Evolutionary conservation across 1,284 basidiomycete species (phyloP).

Genomic region (Ustilago trichophora): DNA sequence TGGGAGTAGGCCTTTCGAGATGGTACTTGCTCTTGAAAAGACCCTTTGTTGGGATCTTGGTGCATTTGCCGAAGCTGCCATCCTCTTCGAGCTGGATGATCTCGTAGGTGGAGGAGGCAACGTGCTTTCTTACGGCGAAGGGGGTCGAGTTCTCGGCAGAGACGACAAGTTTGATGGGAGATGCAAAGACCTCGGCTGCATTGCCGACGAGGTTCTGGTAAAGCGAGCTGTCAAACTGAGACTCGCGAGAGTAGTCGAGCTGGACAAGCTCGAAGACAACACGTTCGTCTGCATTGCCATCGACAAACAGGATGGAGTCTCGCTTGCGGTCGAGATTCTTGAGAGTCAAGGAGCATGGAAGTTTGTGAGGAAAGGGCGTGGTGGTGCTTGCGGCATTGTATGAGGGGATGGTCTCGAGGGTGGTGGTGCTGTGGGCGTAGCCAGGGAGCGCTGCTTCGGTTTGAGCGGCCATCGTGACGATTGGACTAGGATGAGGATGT

Average conservation of each 20-base stretch:
- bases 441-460: slow-evolving; percentile 9
- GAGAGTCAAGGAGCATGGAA: slow-evolving; percentile 37
- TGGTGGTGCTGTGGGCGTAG: slow-evolving; percentile 36
- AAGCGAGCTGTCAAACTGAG: slow-evolving; percentile 18
- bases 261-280: slow-evolving; percentile 38
- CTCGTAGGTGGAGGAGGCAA: slow-evolving; percentile 44
- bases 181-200: slow-evolving; percentile 18
- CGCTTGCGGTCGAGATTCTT: slow-evolving; percentile 40
- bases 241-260: slow-evolving; percentile 19
- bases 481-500: neutral
- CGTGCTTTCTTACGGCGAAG: slow-evolving; percentile 39
- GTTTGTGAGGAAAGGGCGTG: slow-evolving; percentile 23
- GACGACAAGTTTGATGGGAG: slow-evolving; percentile 29
- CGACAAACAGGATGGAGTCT: slow-evolving; percentile 33
- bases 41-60: slow-evolving; percentile 44
- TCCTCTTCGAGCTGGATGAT: slow-evolving; percentile 32
- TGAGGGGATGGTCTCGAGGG: slow-evolving; percentile 33
- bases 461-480: slow-evolving; percentile 17
- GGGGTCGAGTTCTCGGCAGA: slow-evolving; percentile 13
- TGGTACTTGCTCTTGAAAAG: slow-evolving; percentile 47
- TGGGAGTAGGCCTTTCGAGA: slow-evolving; percentile 12
- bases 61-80: slow-evolving; percentile 26
- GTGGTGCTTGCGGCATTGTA: slow-evolving; percentile 29
- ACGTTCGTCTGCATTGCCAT: slow-evolving; percentile 7
- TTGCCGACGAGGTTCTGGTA: slow-evolving; percentile 26